phyloP scores from a whole-genome alignment of 1,284 basidiomycete genomes.

The Cutaneotrichosporon arboriforme region DNA sequence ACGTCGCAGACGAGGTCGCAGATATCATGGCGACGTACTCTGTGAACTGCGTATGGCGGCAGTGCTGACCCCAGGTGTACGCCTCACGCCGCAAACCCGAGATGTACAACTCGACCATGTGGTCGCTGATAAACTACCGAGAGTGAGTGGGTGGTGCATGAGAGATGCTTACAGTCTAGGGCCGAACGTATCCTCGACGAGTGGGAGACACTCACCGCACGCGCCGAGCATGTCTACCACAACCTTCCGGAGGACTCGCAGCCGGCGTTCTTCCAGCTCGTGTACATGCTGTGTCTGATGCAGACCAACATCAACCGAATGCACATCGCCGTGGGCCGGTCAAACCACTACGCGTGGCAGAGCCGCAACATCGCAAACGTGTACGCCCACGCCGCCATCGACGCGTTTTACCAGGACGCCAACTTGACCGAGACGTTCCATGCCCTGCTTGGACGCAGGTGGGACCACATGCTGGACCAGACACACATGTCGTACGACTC shows the following conservation, averaged over 20 bases:
- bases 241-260: slow-evolving; percentile 52
- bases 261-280: slow-evolving; percentile 62
- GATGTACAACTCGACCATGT: slow-evolving; percentile 59
- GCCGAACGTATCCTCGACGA: slow-evolving; percentile 55
- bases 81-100: slow-evolving; percentile 60
- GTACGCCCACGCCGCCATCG: slow-evolving; percentile 55
- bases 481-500: slow-evolving; percentile 50
- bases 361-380: slow-evolving; percentile 59
- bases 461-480: slow-evolving; percentile 59
- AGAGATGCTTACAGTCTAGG: slow-evolving; percentile 36
- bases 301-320: slow-evolving; percentile 54
- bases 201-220: slow-evolving; percentile 53
- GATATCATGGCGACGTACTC: slow-evolving; percentile 12
- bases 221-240: slow-evolving; percentile 59
- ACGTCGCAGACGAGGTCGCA: slow-evolving; percentile 48
- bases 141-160: slow-evolving; percentile 52
- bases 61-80: slow-evolving; percentile 1
- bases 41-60: not conserved
- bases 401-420: slow-evolving; percentile 28
- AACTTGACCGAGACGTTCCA: slow-evolving; percentile 53
- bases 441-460: slow-evolving; percentile 54
- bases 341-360: slow-evolving; percentile 61
- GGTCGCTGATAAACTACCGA: slow-evolving; percentile 60
- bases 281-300: slow-evolving; percentile 57
- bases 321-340: slow-evolving; percentile 52